Evolutionary conservation across 2,329 filamentous ascomycete species (phyloP), one percentile per base, ranked within the genome.

Genomic region (Colletotrichum tofieldiae): DNA sequence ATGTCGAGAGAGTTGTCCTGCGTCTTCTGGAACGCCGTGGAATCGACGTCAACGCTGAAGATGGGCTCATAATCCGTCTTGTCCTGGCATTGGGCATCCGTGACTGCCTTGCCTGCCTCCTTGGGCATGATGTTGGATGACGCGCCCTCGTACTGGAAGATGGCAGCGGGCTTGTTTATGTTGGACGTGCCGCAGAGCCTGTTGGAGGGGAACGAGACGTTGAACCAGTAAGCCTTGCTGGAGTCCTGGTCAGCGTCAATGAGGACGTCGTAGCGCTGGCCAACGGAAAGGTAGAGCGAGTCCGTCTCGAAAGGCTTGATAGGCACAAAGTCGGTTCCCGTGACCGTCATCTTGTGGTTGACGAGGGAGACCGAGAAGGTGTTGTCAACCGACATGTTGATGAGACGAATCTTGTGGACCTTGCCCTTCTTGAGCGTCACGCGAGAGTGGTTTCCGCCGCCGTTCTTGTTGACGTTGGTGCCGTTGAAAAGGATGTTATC

Each of bases 311-410:
- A 93, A 0, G 92, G 91, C 74, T 89, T 78, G 49, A 93, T 82
- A 1, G 87, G 84, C 2, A 92, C 88, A 65, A 91, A 91, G 77
- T 93, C 91, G 75, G 88, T 89, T n/a, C 90, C 86, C 65, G 93
- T 90, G 66, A 93, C 89, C 0, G 85, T 91, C 81, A 93, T 83
- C 35, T 81, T 87, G 79, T 93, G 91, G 2, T 84, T 86, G 82
- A 84, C 89, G 77, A 87, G 92, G 76, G 82, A 91, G 76, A 92
- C 89, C 52, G 85, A 81, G 77, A 88, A 83, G 71, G 87, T 80
- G 47, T 82, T 84, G 77, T 90, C 83, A 68, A 85, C 81, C 49
- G 89, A 83, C 0, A 86, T 80, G 79, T 92, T 92, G 78, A 92
- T 85, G 68, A 92, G 82, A 0, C 90, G 85, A 18, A 92, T 83